A percentile compares a stretch with the other conserved stretches of the same genome.
Conservation (phyloP, 768 basidiomycete genomes). For the Pisolithus sp. region DNA sequence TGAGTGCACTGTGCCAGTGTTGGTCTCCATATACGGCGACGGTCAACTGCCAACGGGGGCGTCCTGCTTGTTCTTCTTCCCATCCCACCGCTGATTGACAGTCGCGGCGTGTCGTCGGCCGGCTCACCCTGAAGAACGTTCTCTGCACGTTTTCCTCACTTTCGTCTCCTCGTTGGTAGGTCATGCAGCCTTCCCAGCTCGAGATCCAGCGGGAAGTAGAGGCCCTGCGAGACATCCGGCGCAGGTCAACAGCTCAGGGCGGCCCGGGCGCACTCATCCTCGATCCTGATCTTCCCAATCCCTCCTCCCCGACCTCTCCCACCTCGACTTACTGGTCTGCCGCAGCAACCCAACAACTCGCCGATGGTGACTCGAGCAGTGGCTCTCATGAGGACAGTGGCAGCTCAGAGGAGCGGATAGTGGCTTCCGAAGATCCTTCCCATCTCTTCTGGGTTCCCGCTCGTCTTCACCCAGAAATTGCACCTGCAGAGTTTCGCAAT, state of each 20-base stretch:
- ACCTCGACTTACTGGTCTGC: conserved; percentile 46
- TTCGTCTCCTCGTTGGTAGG: conserved; percentile 2
- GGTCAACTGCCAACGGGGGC: not conserved
- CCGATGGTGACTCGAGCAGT: conserved; percentile 40
- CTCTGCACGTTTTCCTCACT: conserved; percentile 10
- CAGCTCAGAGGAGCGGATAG: conserved; percentile 28
- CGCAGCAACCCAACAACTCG: conserved; percentile 30
- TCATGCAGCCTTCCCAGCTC: conserved; percentile 72
- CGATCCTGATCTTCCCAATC: conserved; percentile 87
- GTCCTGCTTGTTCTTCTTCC: not conserved
- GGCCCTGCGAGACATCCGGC: conserved; percentile 73
- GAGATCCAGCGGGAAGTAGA: conserved; percentile 87
- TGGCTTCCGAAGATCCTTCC: conserved; percentile 67
- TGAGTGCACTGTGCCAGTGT: too few species aligned
- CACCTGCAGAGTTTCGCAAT: conserved; percentile 89
- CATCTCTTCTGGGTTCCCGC: conserved; percentile 99
- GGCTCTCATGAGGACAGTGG: conserved; percentile 36
- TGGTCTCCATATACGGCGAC: too few species aligned
- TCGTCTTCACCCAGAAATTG: conserved; percentile 93
- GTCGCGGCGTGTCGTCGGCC: conserved; percentile 8
- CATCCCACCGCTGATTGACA: conserved; percentile 3
- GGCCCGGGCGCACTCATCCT: conserved; percentile 78
- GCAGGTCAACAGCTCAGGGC: conserved; percentile 70
- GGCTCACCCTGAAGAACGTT: conserved; percentile 4
- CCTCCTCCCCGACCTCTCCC: conserved; percentile 55